Percentiles rank a stretch among this genome's conserved stretches.
These are phyloP conservation scores for Xylaria curta DNA, from an alignment of 495 filamentous ascomycete genomes.

Conservation along the genomic window DNA sequence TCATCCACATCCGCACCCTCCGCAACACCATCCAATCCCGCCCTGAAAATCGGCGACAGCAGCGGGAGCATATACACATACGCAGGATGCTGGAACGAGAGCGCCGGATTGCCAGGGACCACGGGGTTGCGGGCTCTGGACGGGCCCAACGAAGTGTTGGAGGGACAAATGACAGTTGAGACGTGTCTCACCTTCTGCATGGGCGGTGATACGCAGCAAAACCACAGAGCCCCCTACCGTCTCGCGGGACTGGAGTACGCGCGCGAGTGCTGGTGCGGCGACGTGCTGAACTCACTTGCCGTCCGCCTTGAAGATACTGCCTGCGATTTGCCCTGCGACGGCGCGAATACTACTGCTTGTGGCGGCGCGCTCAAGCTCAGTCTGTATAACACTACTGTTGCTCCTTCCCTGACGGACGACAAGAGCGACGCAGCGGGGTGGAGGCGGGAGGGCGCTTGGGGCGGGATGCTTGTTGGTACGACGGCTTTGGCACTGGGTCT, in stretches of 20 bases:
- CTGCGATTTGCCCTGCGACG: slow-evolving; percentile 55
- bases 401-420: not conserved
- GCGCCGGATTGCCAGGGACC: slow-evolving; percentile 39
- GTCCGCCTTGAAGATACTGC: slow-evolving; percentile 40
- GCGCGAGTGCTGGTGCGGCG: slow-evolving; percentile 59
- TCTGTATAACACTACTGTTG: slow-evolving; percentile 35
- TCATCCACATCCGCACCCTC: slow-evolving; percentile 21
- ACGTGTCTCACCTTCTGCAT: slow-evolving; percentile 52
- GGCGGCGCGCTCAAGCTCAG: slow-evolving; percentile 52
- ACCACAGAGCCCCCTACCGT: slow-evolving; percentile 29
- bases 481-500: not conserved
- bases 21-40: slow-evolving; percentile 17
- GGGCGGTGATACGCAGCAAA: slow-evolving; percentile 5
- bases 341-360: slow-evolving; percentile 49
- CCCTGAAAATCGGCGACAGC: slow-evolving; percentile 30
- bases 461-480: not conserved
- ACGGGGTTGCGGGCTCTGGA: slow-evolving; percentile 41
- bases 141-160: slow-evolving; percentile 38
- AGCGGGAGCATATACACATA: slow-evolving; percentile 43
- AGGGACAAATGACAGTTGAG: slow-evolving; percentile 49
- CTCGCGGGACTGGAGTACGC: slow-evolving; percentile 58
- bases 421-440: not conserved
- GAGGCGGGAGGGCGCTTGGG: not conserved
- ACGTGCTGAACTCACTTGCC: slow-evolving; percentile 42
- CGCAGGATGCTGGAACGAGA: slow-evolving; percentile 59